phyloP scores from a whole-genome alignment of 1,284 basidiomycete genomes.

The Cutaneotrichosporon daszewskae region DNA sequence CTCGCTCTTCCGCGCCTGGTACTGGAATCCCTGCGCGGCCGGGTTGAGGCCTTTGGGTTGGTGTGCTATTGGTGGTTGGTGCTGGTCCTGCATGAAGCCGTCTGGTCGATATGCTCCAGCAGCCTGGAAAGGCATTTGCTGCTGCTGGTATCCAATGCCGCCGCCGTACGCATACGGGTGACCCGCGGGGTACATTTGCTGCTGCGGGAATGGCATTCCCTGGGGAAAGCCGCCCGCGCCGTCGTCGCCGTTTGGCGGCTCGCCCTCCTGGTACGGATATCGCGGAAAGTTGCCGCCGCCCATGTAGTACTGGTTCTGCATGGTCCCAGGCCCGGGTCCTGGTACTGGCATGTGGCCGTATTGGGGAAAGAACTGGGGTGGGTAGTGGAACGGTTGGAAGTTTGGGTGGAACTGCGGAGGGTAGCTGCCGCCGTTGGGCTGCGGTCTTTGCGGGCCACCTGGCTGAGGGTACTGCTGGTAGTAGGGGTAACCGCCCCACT shows the following conservation, averaged over 20 bases:
- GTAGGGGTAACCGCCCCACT: slow-evolving; percentile 14
- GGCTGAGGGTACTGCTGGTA: slow-evolving; percentile 10
- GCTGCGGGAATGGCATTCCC: slow-evolving; percentile 10
- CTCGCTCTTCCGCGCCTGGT: slow-evolving; percentile 7
- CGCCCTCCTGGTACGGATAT: slow-evolving; percentile 3
- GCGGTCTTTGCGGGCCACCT: slow-evolving; percentile 10
- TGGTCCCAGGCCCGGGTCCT: slow-evolving; percentile 36
- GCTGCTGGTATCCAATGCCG: slow-evolving; percentile 32
- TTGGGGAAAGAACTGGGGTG: slow-evolving; percentile 15
- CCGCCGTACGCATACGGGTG: slow-evolving; percentile 42
- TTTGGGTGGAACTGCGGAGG: slow-evolving; percentile 12
- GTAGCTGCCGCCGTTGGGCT: slow-evolving; percentile 12
- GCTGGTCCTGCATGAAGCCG: slow-evolving; percentile 9
- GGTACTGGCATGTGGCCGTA: slow-evolving; percentile 32
- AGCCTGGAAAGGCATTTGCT: slow-evolving; percentile 10
- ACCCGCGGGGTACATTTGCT: slow-evolving; percentile 28
- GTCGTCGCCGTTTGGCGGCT: slow-evolving; percentile 3
- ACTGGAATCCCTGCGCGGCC: slow-evolving; percentile 40
- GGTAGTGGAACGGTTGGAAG: slow-evolving; percentile 9
- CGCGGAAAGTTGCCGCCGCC: slow-evolving; percentile 4
- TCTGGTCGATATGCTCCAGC: slow-evolving; percentile 11
- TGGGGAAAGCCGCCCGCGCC: slow-evolving; percentile 5
- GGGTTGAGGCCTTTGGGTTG: slow-evolving; percentile 35
- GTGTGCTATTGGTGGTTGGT: slow-evolving; percentile 4
- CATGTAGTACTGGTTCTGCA: slow-evolving; percentile 39